Percentiles rank a stretch among this genome's conserved stretches.
phyloP scores from a whole-genome alignment of 2,329 filamentous ascomycete genomes.

The Emmonsia crescens region DNA sequence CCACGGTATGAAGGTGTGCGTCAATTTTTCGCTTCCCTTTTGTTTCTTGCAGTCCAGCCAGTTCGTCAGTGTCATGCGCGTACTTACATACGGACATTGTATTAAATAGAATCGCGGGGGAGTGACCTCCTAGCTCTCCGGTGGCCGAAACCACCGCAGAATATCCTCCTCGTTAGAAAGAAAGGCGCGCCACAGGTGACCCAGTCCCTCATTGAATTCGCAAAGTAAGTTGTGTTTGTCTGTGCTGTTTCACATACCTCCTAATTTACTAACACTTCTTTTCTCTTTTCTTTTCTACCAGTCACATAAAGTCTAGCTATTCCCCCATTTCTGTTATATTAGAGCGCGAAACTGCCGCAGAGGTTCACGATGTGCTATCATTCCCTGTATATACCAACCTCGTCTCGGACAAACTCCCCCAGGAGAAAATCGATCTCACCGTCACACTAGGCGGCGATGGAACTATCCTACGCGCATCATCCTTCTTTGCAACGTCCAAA shows the following conservation, averaged over 20 bases:
- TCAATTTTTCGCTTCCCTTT: slow-evolving; percentile 6
- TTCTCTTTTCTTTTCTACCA: slow-evolving; percentile 21
- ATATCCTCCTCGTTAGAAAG: slow-evolving; percentile 60
- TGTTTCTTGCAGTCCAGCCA: not conserved
- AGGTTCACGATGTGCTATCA: slow-evolving; percentile 57
- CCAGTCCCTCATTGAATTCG: slow-evolving; percentile 47
- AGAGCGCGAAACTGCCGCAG: slow-evolving; percentile 61
- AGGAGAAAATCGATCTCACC: slow-evolving; percentile 75
- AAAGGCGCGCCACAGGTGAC: slow-evolving; percentile 46
- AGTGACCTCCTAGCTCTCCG: slow-evolving; percentile 54
- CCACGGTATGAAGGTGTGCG: slow-evolving; percentile 53
- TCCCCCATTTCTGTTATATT: slow-evolving; percentile 71
- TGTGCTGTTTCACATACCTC: not conserved
- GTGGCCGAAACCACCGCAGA: slow-evolving; percentile 58
- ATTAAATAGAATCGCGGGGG: slow-evolving; percentile 40
- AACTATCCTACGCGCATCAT: slow-evolving; percentile 76
- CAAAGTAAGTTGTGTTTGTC: slow-evolving; percentile 27
- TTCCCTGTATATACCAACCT: slow-evolving; percentile 59
- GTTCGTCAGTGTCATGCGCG: not conserved
- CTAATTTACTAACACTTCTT: not conserved
- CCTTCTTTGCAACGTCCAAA: slow-evolving; percentile 69
- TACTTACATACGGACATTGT: slow-evolving; percentile 5
- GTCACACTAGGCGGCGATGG: slow-evolving; percentile 89
- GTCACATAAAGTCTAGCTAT: slow-evolving; percentile 70
- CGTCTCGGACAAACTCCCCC: slow-evolving; percentile 41